phyloP scores from a whole-genome alignment of 2,329 filamentous ascomycete genomes.

The Fusarium sulawesiense region DNA sequence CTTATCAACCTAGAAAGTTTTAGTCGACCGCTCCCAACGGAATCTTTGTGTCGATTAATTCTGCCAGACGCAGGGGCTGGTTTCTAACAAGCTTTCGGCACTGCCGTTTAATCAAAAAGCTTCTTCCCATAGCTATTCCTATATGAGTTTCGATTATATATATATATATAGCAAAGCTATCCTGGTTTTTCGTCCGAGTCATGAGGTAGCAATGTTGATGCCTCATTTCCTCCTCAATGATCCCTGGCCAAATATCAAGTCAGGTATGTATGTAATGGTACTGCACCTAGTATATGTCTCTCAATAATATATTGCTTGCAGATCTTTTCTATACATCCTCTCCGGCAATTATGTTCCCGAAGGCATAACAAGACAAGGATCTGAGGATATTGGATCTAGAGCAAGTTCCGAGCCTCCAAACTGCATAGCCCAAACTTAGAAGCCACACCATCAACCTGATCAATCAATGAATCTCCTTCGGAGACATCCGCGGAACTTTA shows the following conservation, averaged over 20 bases:
- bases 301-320: neutral
- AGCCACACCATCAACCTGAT: slow-evolving; percentile 9
- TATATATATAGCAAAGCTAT: neutral
- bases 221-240: neutral
- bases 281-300: neutral
- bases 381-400: neutral
- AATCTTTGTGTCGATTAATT: neutral
- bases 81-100: neutral
- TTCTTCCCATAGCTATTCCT: neutral
- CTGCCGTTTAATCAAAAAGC: neutral
- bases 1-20: neutral
- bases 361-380: neutral
- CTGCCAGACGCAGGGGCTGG: neutral
- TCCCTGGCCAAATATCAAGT: neutral
- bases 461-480: slow-evolving; percentile 14
- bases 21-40: neutral
- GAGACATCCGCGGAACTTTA: slow-evolving; percentile 13
- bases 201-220: neutral
- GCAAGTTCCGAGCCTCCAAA: neutral
- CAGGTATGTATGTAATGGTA: neutral
- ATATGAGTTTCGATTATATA: neutral
- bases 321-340: neutral
- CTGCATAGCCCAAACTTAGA: slow-evolving; percentile 18
- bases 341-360: neutral
- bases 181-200: neutral